These are phyloP conservation scores for Quercus parvula DNA, from an alignment of 306 rosid genomes.

Conservation along the genomic window DNA sequence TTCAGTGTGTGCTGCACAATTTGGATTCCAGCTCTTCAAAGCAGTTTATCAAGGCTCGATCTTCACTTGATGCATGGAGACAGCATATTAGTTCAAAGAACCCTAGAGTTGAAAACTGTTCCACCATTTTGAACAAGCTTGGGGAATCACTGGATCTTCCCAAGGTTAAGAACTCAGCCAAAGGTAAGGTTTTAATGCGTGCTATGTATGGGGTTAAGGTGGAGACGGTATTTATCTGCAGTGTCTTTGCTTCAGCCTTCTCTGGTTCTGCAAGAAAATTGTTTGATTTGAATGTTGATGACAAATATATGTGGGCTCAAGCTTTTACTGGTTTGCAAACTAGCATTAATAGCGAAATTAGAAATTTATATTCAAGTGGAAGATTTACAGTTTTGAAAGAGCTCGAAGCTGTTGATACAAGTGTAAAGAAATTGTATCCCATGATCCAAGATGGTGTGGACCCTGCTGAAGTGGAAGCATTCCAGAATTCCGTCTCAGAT, in stretches of 20 bases:
- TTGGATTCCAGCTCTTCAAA: conserved; percentile 49
- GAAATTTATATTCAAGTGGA: conserved; percentile 34
- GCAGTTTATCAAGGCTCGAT: conserved; percentile 42
- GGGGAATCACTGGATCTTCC: conserved; percentile 65
- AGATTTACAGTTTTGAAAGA: conserved; percentile 45
- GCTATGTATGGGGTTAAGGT: conserved; percentile 85
- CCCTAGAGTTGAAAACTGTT: conserved; percentile 52
- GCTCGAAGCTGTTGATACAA: conserved; percentile 57
- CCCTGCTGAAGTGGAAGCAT: conserved; percentile 21
- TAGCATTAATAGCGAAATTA: conserved; percentile 63
- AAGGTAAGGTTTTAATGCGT: conserved; percentile 78
- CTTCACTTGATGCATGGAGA: conserved; percentile 71
- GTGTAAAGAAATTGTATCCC: conserved; percentile 53
- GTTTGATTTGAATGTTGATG: conserved; percentile 39
- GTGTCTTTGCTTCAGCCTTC: conserved; percentile 60
- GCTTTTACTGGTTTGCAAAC: conserved; percentile 54
- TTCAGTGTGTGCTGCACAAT: conserved; percentile 58
- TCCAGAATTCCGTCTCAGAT: conserved; percentile 37
- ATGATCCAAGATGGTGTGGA: conserved; percentile 43
- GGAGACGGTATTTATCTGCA: conserved; percentile 60
- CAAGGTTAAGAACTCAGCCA: conserved; percentile 76
- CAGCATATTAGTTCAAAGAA: conserved; percentile 42
- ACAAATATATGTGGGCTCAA: conserved; percentile 59
- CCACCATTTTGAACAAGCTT: conserved; percentile 53
- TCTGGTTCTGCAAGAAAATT: conserved; percentile 54